Base-by-base conservation (phyloP, 139 green algal species). In the Asterochloris sp. region DNA sequence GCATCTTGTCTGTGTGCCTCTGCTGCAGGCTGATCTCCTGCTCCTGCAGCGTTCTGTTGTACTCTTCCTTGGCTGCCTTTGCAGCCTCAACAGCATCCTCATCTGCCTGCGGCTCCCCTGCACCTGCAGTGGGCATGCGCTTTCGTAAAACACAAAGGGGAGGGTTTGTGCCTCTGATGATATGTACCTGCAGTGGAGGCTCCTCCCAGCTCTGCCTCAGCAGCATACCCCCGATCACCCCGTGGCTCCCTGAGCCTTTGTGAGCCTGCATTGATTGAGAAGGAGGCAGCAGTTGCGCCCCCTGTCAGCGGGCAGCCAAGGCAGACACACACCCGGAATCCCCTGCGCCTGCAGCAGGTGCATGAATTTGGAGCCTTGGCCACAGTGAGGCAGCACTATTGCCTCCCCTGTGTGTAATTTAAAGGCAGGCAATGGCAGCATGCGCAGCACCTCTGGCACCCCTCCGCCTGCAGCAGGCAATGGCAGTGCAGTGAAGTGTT, bases 41-140 rank as follows among this genome's bases (percentile, higher is more conserved):
- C 60, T 28, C 77, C 54, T 62, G 62, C 17, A 73, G 15, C 11
- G 62, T 61, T 26, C 38, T 24, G 54, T 79, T 77, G 28, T 73
- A n/a, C 2, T 13, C 64, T 1, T 82, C 47, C 38, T 78, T 54
- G 23, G 24, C 75, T 54, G 64, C 66, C 9, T 63, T 47, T 24
- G 62, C 38, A 28, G 38, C 74, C 68, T 64, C 71, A 26, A 74
- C 71, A 76, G 23, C 14, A 11, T 74, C 81, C 26, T 75, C 81
- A 28, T 66, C 64, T 23, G 16, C 29, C 12, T 54, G 62, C 17
- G 21, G 27, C 62, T 75, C 80, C 27, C 17, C 80, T 69, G 54
- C 54, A 62, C 61, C 24, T 62, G 66, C 66, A 24, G 21, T 24
- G 9, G 19, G 21, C 19, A 71, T 21, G 17, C 66, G 2, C 1